These are phyloP conservation scores for Trichophyton verrucosum DNA, from an alignment of 2,329 filamentous ascomycete species.

Conservation along the genomic window DNA sequence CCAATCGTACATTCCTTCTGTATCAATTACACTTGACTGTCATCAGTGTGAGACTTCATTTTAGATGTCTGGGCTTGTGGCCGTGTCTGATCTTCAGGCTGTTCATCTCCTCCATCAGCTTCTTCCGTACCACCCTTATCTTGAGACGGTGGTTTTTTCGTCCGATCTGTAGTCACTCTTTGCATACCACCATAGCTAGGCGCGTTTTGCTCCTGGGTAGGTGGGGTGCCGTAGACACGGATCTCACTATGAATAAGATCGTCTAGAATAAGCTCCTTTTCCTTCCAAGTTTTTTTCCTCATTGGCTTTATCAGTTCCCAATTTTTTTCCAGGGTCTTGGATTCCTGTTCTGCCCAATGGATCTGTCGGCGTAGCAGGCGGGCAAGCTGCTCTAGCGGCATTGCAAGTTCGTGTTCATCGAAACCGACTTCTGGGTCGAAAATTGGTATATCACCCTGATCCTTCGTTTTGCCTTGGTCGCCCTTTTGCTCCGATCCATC, in stretches of 20 bases:
- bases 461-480: constrained; percentile 22
- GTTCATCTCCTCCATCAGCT: neutral
- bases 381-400: constrained; percentile 33
- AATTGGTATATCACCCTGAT: constrained; percentile 24
- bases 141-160: neutral
- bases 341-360: constrained; percentile 37
- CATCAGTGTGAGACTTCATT: neutral
- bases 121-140: neutral
- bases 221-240: neutral
- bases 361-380: constrained; percentile 36
- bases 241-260: constrained; percentile 33
- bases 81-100: neutral
- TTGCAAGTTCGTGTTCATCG: constrained; percentile 32
- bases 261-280: constrained; percentile 34
- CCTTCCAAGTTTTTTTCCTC: constrained; percentile 29
- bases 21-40: neutral
- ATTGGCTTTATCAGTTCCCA: constrained; percentile 28
- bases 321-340: constrained; percentile 26
- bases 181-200: neutral
- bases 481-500: constrained; percentile 19
- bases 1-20: neutral
- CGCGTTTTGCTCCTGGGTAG: neutral
- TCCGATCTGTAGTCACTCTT: neutral
- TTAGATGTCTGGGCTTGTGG: neutral
- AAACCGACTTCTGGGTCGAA: constrained; percentile 31